Evolutionary conservation across 106 monocot species (phyloP).

Genomic region (Cymbidium sinense): DNA sequence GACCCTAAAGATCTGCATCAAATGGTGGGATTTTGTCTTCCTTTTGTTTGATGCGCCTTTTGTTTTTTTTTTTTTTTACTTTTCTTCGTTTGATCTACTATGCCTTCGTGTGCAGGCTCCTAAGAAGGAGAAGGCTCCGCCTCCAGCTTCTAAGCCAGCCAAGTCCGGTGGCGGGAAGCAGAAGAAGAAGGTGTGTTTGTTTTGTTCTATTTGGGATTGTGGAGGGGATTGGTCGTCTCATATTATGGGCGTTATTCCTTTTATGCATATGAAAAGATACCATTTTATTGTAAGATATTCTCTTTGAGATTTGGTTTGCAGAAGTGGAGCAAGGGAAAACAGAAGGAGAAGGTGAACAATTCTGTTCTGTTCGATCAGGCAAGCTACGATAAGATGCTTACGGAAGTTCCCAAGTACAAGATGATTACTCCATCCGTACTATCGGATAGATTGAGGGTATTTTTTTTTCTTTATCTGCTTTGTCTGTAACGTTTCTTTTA

Average conservation of each 20-base stretch:
- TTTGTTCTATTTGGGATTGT: neutral
- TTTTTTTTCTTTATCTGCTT: neutral
- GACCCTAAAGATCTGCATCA: too few species aligned
- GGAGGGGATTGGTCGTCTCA: too few species aligned
- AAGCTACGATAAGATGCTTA: constrained; percentile 27
- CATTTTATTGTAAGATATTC: neutral
- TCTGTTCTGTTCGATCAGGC: constrained; percentile 22
- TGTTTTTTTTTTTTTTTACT: too few species aligned
- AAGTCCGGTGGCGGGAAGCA: constrained; percentile 37
- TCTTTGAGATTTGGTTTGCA: neutral
- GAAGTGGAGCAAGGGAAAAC: constrained; percentile 34
- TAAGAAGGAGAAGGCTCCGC: constrained; percentile 38
- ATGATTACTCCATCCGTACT: constrained; percentile 28
- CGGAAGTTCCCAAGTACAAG: constrained; percentile 28
- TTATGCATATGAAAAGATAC: too few species aligned
- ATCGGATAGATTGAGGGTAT: constrained; percentile 26
- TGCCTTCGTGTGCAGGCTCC: constrained; percentile 15
- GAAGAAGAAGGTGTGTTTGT: constrained; percentile 30
- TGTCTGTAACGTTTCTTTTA: neutral
- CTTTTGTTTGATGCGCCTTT: too few species aligned
- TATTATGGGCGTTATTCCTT: too few species aligned
- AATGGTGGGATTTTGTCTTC: too few species aligned
- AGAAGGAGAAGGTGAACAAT: constrained; percentile 32
- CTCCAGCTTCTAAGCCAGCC: constrained; percentile 32
- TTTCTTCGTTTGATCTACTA: too few species aligned